Conservation (phyloP, 768 basidiomycete genomes). For the Pisolithus orientalis region DNA sequence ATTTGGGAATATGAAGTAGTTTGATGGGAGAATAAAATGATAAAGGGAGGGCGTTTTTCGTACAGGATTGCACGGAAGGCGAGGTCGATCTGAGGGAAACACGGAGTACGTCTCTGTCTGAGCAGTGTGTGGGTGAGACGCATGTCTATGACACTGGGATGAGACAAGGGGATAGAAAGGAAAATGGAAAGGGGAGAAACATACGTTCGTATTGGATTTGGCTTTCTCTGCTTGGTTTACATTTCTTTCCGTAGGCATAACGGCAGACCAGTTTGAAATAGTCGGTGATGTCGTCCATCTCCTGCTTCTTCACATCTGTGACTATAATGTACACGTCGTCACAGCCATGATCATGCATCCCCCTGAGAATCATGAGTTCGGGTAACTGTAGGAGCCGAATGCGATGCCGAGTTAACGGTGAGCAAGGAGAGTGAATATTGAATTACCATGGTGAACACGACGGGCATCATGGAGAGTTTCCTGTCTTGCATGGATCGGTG, state of each 20-base stretch:
- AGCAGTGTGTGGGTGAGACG: constrained; percentile 61
- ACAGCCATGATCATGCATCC: constrained; percentile 76
- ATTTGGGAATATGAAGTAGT: constrained; percentile 79
- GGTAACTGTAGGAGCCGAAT: constrained; percentile 46
- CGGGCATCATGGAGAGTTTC: constrained; percentile 71
- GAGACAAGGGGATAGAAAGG: constrained; percentile 1
- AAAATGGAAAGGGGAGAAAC: constrained; percentile 20
- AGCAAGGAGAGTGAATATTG: neutral
- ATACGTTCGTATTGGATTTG: constrained; percentile 68
- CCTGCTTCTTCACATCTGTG: constrained; percentile 70
- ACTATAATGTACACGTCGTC: constrained; percentile 77
- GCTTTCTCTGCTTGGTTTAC: constrained; percentile 60
- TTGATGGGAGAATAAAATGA: constrained; percentile 75
- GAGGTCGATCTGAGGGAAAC: constrained; percentile 79
- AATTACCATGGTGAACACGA: constrained; percentile 73
- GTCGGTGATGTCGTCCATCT: constrained; percentile 76
- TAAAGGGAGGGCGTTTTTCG: constrained; percentile 71
- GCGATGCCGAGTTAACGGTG: too few species aligned
- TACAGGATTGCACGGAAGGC: constrained; percentile 68
- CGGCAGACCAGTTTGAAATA: constrained; percentile 73
- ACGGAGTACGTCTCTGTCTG: constrained; percentile 66
- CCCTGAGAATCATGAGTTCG: constrained; percentile 71
- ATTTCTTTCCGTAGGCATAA: constrained; percentile 51
- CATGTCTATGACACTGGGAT: constrained; percentile 40
- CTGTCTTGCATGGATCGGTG: constrained; percentile 71